A percentile compares a stretch with the other conserved stretches of the same genome.
Conservation (phyloP, 495 filamentous ascomycete genomes). For the Trichoderma parareesei region DNA sequence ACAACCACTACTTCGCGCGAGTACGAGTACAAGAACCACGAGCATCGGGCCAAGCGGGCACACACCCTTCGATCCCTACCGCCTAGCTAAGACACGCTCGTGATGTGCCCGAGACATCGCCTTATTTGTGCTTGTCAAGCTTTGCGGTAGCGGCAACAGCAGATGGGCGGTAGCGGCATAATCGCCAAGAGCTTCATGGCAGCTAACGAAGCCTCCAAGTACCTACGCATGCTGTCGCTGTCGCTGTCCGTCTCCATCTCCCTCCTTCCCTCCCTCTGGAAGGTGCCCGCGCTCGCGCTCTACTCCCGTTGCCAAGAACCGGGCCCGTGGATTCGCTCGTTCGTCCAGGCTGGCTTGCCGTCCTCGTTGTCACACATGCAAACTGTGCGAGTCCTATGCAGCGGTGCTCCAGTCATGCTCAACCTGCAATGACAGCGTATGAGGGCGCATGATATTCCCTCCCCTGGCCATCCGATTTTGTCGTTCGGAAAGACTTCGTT, state of each 20-base stretch:
- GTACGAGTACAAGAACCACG: too few relatives aligned
- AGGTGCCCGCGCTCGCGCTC: not conserved
- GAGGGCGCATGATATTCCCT: not conserved
- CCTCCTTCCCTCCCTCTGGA: not conserved
- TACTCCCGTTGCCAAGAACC: conserved; percentile 8
- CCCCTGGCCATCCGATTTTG: not conserved
- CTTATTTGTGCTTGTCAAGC: too few relatives aligned
- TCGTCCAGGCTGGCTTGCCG: not conserved
- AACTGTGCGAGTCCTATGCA: not conserved
- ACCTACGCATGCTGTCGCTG: too few relatives aligned
- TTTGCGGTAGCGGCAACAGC: too few relatives aligned
- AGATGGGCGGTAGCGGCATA: too few relatives aligned
- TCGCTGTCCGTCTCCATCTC: not conserved
- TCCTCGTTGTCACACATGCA: not conserved
- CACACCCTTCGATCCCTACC: not conserved
- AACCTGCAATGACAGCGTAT: not conserved
- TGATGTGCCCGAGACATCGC: not conserved
- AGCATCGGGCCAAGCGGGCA: not conserved
- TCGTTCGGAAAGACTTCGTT: not conserved
- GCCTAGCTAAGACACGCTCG: not conserved
- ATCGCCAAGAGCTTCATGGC: too few relatives aligned
- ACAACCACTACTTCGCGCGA: too few relatives aligned
- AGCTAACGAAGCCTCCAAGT: too few relatives aligned
- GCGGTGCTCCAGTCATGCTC: not conserved
- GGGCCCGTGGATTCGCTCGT: conserved; percentile 1